phyloP scores from a whole-genome alignment of 2,329 filamentous ascomycete species.

The Microcyclospora pomicola region DNA sequence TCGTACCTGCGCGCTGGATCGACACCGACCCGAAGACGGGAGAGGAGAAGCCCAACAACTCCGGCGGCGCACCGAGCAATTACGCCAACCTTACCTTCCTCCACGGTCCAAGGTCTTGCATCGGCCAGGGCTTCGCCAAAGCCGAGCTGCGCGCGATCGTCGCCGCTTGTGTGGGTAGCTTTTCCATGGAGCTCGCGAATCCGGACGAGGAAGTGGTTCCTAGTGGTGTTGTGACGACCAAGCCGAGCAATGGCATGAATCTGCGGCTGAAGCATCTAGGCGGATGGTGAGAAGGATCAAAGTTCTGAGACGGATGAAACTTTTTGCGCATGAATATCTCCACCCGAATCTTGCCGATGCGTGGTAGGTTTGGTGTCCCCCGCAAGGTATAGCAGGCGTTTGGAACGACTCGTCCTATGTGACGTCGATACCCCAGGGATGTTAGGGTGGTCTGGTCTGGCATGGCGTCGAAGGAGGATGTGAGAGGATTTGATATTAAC shows the following conservation, averaged over 20 bases:
- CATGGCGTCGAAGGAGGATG: too few species aligned
- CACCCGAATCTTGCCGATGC: too few species aligned
- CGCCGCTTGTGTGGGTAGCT: constrained; percentile 12
- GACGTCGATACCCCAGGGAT: too few species aligned
- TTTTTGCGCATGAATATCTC: background rate
- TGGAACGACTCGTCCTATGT: too few species aligned
- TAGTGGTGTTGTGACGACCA: constrained; percentile 9
- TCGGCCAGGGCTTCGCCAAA: constrained; percentile 17
- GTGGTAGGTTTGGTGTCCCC: too few species aligned
- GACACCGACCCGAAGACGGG: constrained; percentile 17
- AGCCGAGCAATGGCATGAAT: constrained; percentile 9
- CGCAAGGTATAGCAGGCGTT: too few species aligned
- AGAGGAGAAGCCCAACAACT: constrained; percentile 24
- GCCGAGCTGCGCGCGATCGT: constrained; percentile 16
- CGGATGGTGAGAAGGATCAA: background rate
- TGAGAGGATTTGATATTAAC: too few species aligned
- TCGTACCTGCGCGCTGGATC: constrained; percentile 34
- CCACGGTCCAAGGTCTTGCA: constrained; percentile 23
- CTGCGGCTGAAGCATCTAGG: constrained; percentile 2
- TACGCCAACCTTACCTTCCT: constrained; percentile 31
- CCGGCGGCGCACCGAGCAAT: constrained; percentile 25
- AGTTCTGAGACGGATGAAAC: background rate
- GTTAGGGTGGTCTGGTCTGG: too few species aligned
- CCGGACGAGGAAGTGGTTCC: constrained; percentile 9
- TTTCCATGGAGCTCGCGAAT: constrained; percentile 10